Evolutionary conservation across 345 rosid species (phyloP).

Genomic region (Linum trigynum): DNA sequence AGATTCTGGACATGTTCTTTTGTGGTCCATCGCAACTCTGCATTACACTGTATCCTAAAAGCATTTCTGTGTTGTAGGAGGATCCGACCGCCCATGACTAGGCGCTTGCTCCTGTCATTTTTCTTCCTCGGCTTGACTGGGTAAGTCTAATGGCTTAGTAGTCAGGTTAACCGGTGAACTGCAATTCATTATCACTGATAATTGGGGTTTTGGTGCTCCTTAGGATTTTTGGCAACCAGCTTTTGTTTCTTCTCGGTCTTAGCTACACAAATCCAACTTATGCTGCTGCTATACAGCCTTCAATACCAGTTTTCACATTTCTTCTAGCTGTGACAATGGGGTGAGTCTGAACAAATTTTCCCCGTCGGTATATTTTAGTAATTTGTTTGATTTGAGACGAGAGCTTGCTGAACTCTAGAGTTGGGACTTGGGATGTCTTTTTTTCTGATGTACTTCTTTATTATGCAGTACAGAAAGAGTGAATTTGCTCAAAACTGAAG

Average conservation of each 20-base stretch:
- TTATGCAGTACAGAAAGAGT: slow-evolving; percentile 90
- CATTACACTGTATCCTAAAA: not conserved
- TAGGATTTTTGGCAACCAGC: slow-evolving; percentile 98
- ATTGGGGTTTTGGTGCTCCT: slow-evolving; percentile 12
- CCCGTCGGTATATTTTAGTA: not conserved
- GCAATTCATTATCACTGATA: slow-evolving; percentile 7
- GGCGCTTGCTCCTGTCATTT: slow-evolving; percentile 54
- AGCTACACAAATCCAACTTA: slow-evolving; percentile 94
- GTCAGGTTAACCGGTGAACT: slow-evolving; percentile 7
- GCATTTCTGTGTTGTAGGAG: slow-evolving; percentile 36
- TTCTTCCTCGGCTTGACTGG: slow-evolving; percentile 89
- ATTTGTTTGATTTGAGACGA: not conserved
- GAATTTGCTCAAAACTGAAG: slow-evolving; percentile 67
- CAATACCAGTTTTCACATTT: slow-evolving; percentile 96
- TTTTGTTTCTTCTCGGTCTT: slow-evolving; percentile 87
- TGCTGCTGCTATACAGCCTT: slow-evolving; percentile 96
- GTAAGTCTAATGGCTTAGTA: slow-evolving; percentile 33
- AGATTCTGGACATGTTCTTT: not conserved
- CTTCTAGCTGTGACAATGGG: slow-evolving; percentile 86
- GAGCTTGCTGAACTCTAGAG: not conserved
- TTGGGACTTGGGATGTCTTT: slow-evolving; percentile 4
- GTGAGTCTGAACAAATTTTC: slow-evolving; percentile 32
- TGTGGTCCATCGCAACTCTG: not conserved
- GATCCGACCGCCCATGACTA: slow-evolving; percentile 64
- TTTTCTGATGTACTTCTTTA: slow-evolving; percentile 16